A percentile compares a stretch with the other conserved stretches of the same genome.
These are phyloP conservation scores for Termitomyces bulborhizus DNA, from an alignment of 768 basidiomycete genomes.

Conservation along the genomic window DNA sequence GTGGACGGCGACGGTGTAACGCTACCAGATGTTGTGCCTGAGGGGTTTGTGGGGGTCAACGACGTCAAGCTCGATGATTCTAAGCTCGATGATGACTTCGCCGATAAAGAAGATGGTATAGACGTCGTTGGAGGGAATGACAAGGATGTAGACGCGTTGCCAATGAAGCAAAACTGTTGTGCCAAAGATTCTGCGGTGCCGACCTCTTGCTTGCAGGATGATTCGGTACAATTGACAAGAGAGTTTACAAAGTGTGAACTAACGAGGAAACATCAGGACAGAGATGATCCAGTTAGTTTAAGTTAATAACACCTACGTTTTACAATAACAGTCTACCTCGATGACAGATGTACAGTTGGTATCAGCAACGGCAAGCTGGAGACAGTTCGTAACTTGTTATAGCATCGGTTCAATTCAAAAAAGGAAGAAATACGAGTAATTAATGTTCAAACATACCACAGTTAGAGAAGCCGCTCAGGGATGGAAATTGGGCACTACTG, in stretches of 20 bases:
- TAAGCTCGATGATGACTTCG: background rate
- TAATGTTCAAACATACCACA: slow-evolving; percentile 26
- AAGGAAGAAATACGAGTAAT: background rate
- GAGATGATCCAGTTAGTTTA: no score
- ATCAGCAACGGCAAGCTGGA: slow-evolving; percentile 23
- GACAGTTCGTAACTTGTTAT: slow-evolving; percentile 36
- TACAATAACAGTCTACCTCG: slow-evolving; percentile 46
- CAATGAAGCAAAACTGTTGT: slow-evolving; percentile 38
- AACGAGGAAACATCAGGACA: slow-evolving; percentile 10
- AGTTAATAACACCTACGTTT: slow-evolving; percentile 21
- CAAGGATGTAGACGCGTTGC: slow-evolving; percentile 13
- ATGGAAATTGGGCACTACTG: slow-evolving; percentile 30
- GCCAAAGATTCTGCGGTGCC: slow-evolving; percentile 35
- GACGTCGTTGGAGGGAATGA: slow-evolving; percentile 16
- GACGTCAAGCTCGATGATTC: slow-evolving; percentile 6
- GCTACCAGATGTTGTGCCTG: slow-evolving; percentile 6
- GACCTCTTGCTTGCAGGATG: slow-evolving; percentile 30
- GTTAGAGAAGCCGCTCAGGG: slow-evolving; percentile 28
- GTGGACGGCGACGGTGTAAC: slow-evolving; percentile 3
- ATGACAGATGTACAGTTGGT: slow-evolving; percentile 38
- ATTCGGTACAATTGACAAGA: slow-evolving; percentile 31
- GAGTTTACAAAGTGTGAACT: slow-evolving; percentile 26
- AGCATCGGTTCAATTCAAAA: background rate
- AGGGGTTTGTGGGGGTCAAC: slow-evolving; percentile 3
- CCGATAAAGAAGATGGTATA: slow-evolving; percentile 1